phyloP scores from a whole-genome alignment of 1,139 yeast species.

The Scheffersomyces parashehatae region DNA sequence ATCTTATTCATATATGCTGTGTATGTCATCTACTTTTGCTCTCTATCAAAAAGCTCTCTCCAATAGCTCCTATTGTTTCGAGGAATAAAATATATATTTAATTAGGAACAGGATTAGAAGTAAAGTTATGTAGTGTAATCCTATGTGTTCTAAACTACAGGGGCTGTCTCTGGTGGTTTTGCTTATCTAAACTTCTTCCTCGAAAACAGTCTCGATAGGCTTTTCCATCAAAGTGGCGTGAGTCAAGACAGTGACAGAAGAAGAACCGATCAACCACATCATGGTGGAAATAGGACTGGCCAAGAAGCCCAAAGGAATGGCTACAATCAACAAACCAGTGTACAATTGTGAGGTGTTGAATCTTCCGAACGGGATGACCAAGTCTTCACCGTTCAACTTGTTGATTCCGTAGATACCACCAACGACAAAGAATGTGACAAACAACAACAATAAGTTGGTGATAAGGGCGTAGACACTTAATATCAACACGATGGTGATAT shows the following conservation, averaged over 20 bases:
- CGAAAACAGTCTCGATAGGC: slow-evolving; percentile 96
- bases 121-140: too few species aligned
- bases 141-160: too few species aligned
- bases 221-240: slow-evolving; percentile 96
- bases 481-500: slow-evolving; percentile 70
- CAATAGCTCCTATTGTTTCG: too few species aligned
- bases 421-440: slow-evolving; percentile 68
- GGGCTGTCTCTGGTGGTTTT: too few species aligned
- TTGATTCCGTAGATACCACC: slow-evolving; percentile 80
- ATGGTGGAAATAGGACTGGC: slow-evolving; percentile 93
- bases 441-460: slow-evolving; percentile 80
- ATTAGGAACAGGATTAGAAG: too few species aligned
- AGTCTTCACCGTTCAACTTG: slow-evolving; percentile 77
- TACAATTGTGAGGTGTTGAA: slow-evolving; percentile 83
- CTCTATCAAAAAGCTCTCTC: too few species aligned
- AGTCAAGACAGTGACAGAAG: slow-evolving; percentile 80
- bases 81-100: too few species aligned
- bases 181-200: slow-evolving; percentile 62
- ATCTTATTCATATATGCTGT: too few species aligned
- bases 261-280: slow-evolving; percentile 96
- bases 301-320: slow-evolving; percentile 85
- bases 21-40: too few species aligned
- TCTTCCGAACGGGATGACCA: slow-evolving; percentile 66
- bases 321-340: slow-evolving; percentile 75
- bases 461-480: slow-evolving; percentile 61